Base-by-base conservation (phyloP, 192 early-diverging fungal genomes). In the Gigaspora rosea region DNA sequence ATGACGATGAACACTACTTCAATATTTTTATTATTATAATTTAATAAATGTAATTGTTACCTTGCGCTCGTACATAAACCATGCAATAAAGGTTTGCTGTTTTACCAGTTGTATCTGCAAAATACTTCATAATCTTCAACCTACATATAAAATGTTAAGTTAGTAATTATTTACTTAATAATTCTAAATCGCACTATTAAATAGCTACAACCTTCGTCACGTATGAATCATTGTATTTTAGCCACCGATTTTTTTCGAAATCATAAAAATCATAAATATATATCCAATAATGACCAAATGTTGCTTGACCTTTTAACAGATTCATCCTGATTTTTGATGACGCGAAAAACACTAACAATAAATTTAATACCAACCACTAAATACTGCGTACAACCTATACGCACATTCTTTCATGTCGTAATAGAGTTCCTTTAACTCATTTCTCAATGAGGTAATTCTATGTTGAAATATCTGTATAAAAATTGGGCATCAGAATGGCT, bases 281-380 rank as follows among this genome's bases (percentile, higher is more conserved):
- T 2, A 91, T 85, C 93, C 93, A 94, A 71, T 94, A 94, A 71
- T 94, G 93, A 2, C 93, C 93, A 84, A 89, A 91, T 8, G 87
- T 85, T 54, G 89, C 84, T 62, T 79, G 80, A n/a, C 87, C 87
- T 76, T 74, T 41, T 13, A 35, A 75, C 2, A 7, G 7, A 6
- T 41, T 41, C 41, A 56, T 27, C 27, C 27, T 16, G 57, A 50
- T 22, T 33, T 71, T 36, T 51, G 8, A 7, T 32, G 15, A 50
- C 27, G 27, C 27, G 27, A 22, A 27, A n/a, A 33, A 59, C 3
- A 15, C 7, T 46, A 5, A 64, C 20, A 61, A 10, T 50, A 20
- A 59, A 27, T n/a, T 32, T 73, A 13, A 10, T 18, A 41, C 78
- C 51, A 57, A 47, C 91, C 91, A 71, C 87, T 87, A 80, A 94